Evolutionary conservation across 495 filamentous ascomycete species (phyloP), one percentile per base, ranked within the genome.

Genomic region (Penicillium diatomitis): DNA sequence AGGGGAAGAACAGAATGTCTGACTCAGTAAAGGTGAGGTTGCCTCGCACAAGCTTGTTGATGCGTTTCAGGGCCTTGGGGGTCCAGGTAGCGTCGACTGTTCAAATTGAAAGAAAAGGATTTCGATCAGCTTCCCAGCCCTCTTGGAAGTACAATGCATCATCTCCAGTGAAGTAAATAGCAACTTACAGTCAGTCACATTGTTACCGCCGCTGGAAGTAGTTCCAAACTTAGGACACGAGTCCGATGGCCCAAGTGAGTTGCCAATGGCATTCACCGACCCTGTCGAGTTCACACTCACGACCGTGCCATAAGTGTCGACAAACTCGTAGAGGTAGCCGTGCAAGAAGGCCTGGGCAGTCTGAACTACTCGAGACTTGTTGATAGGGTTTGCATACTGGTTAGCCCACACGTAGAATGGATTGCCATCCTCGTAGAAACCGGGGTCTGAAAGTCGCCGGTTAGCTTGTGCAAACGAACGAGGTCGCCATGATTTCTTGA

Each of bases 391-490:
- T 37, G 70, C 66, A 54, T 80, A 81, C 42, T 76, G 69, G 52
- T 83, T 83, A 4, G 75, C 73, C 78, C 78, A 83, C 7, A 76
- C 61, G 5, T 69, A 56, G 63, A 81, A 81, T 0, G 69, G 68
- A 9, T 69, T 70, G 38, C 75, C 75, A 39, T 79, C 72, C 12
- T 57, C 55, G 56, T 83, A 83, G 35, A 82, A 71, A n/a, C 67
- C 48, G 9, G 78, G 77, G 49, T 81, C 78, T 48, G 27, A 20
- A 36, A 20, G 32, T 9, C 30, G 6, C 9, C 31, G 29, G 34
- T 52, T 31, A 44, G 45, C 31, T 8, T 28, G n/a, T n/a, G 8
- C 5, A 29, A 3, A 32, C n/a, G 8, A 6, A n/a, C 11, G 28
- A 32, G 5, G 7, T n/a, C 2, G 12, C 41, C 4, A 10, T 32